Conservation (phyloP, 2,329 filamentous ascomycete genomes). For the Cercospora brassicicola region DNA sequence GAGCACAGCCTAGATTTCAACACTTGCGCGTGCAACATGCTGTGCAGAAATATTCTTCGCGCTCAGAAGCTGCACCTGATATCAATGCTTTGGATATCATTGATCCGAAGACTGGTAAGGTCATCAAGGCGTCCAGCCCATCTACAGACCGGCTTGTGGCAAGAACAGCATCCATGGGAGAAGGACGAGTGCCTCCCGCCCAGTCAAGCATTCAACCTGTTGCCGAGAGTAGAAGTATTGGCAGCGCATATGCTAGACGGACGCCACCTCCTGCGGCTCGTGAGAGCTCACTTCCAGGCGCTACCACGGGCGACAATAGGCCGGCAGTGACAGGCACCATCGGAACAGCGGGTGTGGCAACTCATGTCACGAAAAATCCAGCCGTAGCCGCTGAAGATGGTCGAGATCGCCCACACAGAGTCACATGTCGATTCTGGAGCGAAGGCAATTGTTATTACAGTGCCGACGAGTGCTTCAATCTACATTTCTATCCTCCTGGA, state of each 20-base stretch:
- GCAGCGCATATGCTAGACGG: constrained; percentile 16
- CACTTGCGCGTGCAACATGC: constrained; percentile 28
- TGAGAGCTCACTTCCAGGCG: background rate
- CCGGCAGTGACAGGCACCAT: background rate
- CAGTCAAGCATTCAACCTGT: background rate
- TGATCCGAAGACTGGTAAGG: constrained; percentile 36
- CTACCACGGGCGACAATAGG: background rate
- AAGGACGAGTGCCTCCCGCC: background rate
- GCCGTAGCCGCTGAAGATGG: background rate
- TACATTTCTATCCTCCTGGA: constrained; percentile 9
- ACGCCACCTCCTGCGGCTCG: constrained; percentile 12
- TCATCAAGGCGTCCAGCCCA: background rate
- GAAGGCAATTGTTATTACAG: constrained; percentile 11
- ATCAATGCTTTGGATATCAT: constrained; percentile 30
- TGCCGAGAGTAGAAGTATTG: background rate
- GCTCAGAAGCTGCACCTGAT: constrained; percentile 35
- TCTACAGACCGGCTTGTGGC: background rate
- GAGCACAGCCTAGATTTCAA: constrained; percentile 22
- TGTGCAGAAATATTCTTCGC: constrained; percentile 27
- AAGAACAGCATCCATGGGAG: background rate
- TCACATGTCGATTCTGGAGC: constrained; percentile 15
- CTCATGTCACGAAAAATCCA: background rate
- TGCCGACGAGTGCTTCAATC: constrained; percentile 9
- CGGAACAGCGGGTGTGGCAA: background rate
- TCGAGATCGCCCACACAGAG: background rate